Evolutionary conservation across 2,329 filamentous ascomycete genomes (phyloP), one percentile per base, ranked within the genome.

Genomic region (Hirsutella thompsonii): DNA sequence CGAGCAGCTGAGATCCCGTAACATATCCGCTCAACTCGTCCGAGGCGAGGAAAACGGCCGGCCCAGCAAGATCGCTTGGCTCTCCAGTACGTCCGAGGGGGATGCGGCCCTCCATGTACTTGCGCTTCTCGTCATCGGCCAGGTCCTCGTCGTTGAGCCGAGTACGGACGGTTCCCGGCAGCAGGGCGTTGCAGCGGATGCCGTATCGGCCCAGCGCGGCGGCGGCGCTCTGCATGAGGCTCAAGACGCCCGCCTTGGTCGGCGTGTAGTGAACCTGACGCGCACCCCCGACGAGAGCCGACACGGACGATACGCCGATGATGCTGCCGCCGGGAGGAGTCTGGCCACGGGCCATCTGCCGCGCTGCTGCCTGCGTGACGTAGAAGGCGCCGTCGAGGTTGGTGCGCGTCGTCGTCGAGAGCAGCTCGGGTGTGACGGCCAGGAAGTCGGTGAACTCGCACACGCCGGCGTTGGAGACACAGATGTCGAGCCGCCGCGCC

Each of bases 361-460:
- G 74, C 2, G 85, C 87, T 2, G 86, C 88, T 0, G 87, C 84
- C 67, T 94, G 88, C 19, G 83, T 81, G 29, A 84, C 73, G 65
- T 88, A 89, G 66, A 93, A 94, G n/a, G 87, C 83, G 36, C 88
- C 88, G 49, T 81, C 79, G 49, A 94, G 77, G 62, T 94, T 94
- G 38, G 84, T 90, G 30, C 74, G 68, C 33, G 93, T 68, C 3
- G 87, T 93, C 41, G 70, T 68, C 46, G 74, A 64, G 54, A 88
- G 83, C 41, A 93, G 76, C 42, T 81, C 73, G 1, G 78, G 72
- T 9, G 76, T 69, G 35, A 94, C 72, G 18, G 81, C 77, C 20
- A 95, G 63, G 55, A 95, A 93, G 49, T 93, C 84, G 44, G 82
- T 81, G 61, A 95, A 95, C 47, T 83, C 74, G 68, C 87, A 94